A percentile compares a stretch with the other conserved stretches of the same genome.
These are phyloP conservation scores for Saccharomyces hybrid DNA, from an alignment of 1,139 yeast species.

Conservation along the genomic window DNA sequence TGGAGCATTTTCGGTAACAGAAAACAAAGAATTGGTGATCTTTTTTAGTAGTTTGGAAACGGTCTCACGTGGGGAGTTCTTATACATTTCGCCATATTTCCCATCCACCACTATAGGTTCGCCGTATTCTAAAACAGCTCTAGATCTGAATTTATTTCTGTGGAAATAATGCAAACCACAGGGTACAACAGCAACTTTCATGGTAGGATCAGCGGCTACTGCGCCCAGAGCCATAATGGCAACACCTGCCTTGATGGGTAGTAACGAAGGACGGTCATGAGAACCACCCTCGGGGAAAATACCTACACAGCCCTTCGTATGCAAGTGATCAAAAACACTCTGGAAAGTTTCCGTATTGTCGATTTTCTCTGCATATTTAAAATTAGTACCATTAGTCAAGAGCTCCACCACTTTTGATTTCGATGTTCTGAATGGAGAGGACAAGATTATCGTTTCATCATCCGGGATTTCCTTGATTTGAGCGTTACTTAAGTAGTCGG, in stretches of 20 bases:
- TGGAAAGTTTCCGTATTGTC: slow-evolving; percentile 56
- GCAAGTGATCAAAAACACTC: slow-evolving; percentile 55
- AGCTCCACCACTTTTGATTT: slow-evolving; percentile 31
- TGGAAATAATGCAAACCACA: slow-evolving; percentile 75
- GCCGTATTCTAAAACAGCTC: slow-evolving; percentile 73
- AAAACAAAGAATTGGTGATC: slow-evolving; percentile 50
- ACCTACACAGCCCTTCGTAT: slow-evolving; percentile 51
- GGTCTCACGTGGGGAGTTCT: slow-evolving; percentile 47
- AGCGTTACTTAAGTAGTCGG: slow-evolving; percentile 51
- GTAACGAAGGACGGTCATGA: slow-evolving; percentile 67
- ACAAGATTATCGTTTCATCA: slow-evolving; percentile 45
- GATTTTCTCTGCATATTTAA: slow-evolving; percentile 54
- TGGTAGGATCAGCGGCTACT: slow-evolving; percentile 49
- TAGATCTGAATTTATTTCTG: slow-evolving; percentile 65
- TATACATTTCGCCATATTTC: slow-evolving; percentile 46
- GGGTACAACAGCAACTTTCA: slow-evolving; percentile 57
- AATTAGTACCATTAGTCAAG: slow-evolving; percentile 43
- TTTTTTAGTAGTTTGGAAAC: slow-evolving; percentile 49
- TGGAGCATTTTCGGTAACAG: slow-evolving; percentile 69
- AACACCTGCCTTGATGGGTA: slow-evolving; percentile 74
- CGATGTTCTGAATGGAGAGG: slow-evolving; percentile 41
- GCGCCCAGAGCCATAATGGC: slow-evolving; percentile 80
- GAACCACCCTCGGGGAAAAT: slow-evolving; percentile 69
- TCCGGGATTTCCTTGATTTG: slow-evolving; percentile 45
- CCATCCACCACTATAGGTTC: slow-evolving; percentile 53